Evolutionary conservation across 2,329 filamentous ascomycete species (phyloP), one percentile per base, ranked within the genome.

Genomic region (Penicillium sp.): DNA sequence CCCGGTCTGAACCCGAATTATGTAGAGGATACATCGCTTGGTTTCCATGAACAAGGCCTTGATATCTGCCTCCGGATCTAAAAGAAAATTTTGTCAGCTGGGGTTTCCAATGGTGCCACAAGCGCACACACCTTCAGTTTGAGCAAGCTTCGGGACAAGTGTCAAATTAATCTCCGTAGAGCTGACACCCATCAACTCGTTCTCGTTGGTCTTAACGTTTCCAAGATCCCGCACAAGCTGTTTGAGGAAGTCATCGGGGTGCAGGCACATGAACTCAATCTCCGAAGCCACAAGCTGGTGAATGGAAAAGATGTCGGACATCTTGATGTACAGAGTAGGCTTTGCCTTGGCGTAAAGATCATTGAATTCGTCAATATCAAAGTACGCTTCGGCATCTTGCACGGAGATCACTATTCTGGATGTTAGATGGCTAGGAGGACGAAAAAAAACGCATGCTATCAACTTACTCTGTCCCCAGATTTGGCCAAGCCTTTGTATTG

Each of bases 281-380:
- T 98, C 92, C 26, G 88, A 84, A 3, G 92, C 89, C 57, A 98
- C 85, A 25, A 98, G 84, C 65, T 89, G 92, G 78, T 99, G 96
- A 61, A 99, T 94, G 52, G 94, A 91, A 75, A 99, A 98, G 59
- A 99, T 93, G 75, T 99, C 95, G 16, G 91, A 87, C 86, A 99
- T 94, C 80, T 99, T 99, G 82, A 99, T 97, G 81, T 98, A 99
- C n/a, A 99, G 83, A 0, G 94, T 98, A 6, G 95, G 95, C 78
- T 97, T 97, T 65, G 93, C 95, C 76, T 96, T 93, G 59, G 94
- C 91, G 74, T 98, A 98, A 6, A 99, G 84, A 73, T 99, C 95
- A 74, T 97, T 98, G 85, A 95, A 99, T 75, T 98, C 95, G 74
- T 99, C 95, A 74, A 99, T 97, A 76, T 98, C 93, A 73, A 98